Evolutionary conservation across 2,329 filamentous ascomycete genomes (phyloP), one percentile per base, ranked within the genome.

Genomic region (Teratosphaeria pseudoeucalypti): DNA sequence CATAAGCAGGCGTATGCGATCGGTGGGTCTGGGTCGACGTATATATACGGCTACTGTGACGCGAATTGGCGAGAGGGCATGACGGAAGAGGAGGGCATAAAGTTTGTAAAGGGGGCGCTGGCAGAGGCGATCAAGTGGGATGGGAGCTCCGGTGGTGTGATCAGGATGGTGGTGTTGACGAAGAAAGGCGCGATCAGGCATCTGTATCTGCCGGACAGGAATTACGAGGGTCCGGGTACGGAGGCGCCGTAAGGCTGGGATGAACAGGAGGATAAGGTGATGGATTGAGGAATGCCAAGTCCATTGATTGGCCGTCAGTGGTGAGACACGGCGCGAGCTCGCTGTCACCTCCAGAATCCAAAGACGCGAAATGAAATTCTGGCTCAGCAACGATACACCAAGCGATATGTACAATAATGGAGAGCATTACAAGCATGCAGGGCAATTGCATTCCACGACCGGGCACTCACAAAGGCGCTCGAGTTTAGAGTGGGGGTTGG

Each of bases 41-140:
- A 99, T 81, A 99, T 99, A 76, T 99, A 97, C 81, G 94, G 94
- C 69, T 97, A 95, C 82, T 97, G 92, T 74, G 92, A 99, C 74
- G 87, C 90, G 60, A 85, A 99, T 81, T 99, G 94, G 94, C 85
- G 82, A 74, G 94, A 97, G 77, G 85, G 85, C 65, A 97, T 99
- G 92, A 90, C 88, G 57, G 90, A 97, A 80, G 82, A 85, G 58
- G 92, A 95, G 63, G 94, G 94, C 0, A 86, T 99, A 65, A 77
- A 86, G 49, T 99, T 99, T 71, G 94, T 99, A 74, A 96, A 96
- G 79, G 88, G 86, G 55, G 87, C 94, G 34, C 79, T 99, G 72
- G 81, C 85, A 71, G 92, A 99, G 81, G 94, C 94, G 16, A 97
- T 99, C 82, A 96, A 96, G 79, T 99, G 94, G 94, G 94, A 99